Evolutionary conservation across 2,329 filamentous ascomycete genomes (phyloP).

Genomic region (Colletotrichum sp.): DNA sequence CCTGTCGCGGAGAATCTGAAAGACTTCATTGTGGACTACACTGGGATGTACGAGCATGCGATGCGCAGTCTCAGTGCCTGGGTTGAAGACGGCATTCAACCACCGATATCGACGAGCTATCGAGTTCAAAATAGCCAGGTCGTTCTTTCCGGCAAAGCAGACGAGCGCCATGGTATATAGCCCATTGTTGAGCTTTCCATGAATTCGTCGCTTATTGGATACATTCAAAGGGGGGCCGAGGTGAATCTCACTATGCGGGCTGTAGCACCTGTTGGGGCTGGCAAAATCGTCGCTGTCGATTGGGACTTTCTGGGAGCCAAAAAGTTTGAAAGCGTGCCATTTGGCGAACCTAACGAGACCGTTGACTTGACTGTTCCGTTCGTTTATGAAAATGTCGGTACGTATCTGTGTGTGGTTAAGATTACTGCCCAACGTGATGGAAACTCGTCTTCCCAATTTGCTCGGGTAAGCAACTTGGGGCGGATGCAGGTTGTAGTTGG

Average conservation of each 20-base stretch:
- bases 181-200: conserved; percentile 6
- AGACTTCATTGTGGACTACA: conserved; percentile 12
- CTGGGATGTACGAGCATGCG: conserved; percentile 23
- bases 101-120: not conserved
- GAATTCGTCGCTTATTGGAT: not conserved
- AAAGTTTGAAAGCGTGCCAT: not conserved
- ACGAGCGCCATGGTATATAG: conserved; percentile 22
- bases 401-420: not conserved
- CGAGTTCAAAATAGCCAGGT: conserved; percentile 15
- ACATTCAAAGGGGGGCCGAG: not conserved
- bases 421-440: not conserved
- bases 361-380: not conserved
- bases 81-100: conserved; percentile 17
- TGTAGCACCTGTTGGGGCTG: conserved; percentile 1
- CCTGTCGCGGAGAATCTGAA: not conserved
- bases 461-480: not conserved
- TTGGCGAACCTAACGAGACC: not conserved
- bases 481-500: not conserved
- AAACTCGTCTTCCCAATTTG: not conserved
- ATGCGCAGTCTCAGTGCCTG: conserved; percentile 23
- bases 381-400: not conserved
- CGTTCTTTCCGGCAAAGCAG: not conserved
- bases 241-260: not conserved
- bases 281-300: conserved; percentile 18
- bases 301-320: conserved; percentile 9